A percentile compares a stretch with the other conserved stretches of the same genome.
Evolutionary conservation across 257 asterid genomes (phyloP).

Genomic region (Ocimum tenuiflorum): DNA sequence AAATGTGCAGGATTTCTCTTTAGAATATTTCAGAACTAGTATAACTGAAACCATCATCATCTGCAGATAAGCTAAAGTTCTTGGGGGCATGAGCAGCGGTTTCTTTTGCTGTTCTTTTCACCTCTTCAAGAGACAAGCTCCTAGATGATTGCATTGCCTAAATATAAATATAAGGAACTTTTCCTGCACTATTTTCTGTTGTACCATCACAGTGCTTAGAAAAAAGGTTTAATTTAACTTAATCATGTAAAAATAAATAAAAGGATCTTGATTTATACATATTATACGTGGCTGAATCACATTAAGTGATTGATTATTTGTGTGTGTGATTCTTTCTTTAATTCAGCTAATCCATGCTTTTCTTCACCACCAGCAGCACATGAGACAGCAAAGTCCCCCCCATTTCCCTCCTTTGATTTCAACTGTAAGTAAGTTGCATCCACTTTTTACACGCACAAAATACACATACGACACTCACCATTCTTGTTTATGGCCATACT

Average conservation of each 20-base stretch:
- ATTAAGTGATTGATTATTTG: not conserved
- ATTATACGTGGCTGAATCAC: not conserved
- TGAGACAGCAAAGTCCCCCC: constrained; percentile 20
- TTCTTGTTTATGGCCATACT: constrained; percentile 18
- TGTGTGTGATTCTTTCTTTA: not conserved
- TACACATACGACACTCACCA: constrained; percentile 7
- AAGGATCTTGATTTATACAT: not conserved
- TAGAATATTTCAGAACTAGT: constrained; percentile 33
- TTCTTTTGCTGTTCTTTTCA: constrained; percentile 40
- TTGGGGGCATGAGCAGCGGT: constrained; percentile 49
- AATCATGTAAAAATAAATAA: too few relatives aligned
- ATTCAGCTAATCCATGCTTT: constrained; percentile 1
- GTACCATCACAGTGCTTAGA: constrained; percentile 7
- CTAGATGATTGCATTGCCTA: not conserved
- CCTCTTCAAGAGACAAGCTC: constrained; percentile 20
- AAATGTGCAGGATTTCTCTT: constrained; percentile 57
- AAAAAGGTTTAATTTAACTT: too few relatives aligned
- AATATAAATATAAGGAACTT: not conserved
- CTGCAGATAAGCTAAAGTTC: constrained; percentile 27
- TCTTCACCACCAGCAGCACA: constrained; percentile 16
- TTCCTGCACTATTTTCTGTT: not conserved
- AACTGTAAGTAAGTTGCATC: not conserved
- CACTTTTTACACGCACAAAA: not conserved
- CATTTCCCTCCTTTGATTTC: constrained; percentile 8
- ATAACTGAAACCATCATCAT: constrained; percentile 22